Conservation (phyloP, 805 yeast species). For the Myxozyma melibiosi region DNA sequence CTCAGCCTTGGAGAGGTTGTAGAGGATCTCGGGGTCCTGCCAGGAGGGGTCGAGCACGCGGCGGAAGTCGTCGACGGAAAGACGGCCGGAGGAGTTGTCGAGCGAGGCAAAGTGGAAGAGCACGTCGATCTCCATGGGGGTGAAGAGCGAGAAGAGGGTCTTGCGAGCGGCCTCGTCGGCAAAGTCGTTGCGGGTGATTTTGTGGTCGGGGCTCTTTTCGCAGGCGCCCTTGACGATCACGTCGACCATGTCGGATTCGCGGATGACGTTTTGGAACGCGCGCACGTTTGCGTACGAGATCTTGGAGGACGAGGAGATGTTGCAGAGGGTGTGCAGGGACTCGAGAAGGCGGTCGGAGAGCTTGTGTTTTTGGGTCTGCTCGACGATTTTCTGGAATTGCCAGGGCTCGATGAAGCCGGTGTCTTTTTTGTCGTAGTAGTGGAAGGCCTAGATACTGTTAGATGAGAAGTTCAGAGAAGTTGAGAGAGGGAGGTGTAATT, state of each 20-base stretch:
- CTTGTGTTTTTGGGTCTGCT: constrained; percentile 46
- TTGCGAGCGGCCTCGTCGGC: constrained; percentile 46
- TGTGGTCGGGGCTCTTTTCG: constrained; percentile 41
- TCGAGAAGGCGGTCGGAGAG: constrained; percentile 46
- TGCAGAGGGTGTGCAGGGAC: constrained; percentile 45
- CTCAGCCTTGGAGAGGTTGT: constrained; percentile 35
- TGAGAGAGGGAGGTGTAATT: not conserved
- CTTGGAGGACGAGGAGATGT: constrained; percentile 39
- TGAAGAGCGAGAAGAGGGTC: constrained; percentile 46
- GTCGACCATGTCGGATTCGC: constrained; percentile 48
- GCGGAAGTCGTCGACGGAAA: constrained; percentile 44
- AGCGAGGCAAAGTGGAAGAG: constrained; percentile 47
- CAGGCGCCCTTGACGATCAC: constrained; percentile 44
- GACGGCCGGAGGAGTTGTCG: constrained; percentile 40
- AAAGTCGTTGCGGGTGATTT: constrained; percentile 44
- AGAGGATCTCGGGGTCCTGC: constrained; percentile 42
- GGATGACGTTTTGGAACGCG: constrained; percentile 48
- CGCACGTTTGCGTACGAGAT: constrained; percentile 49
- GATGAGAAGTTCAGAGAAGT: not conserved
- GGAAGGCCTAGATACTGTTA: constrained; percentile 40
- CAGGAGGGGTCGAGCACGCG: constrained; percentile 49
- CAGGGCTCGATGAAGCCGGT: constrained; percentile 47
- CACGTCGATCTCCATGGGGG: constrained; percentile 50
- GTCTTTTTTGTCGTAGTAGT: constrained; percentile 42
- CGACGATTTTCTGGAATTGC: constrained; percentile 45